Base-by-base conservation (phyloP, 768 basidiomycete genomes). In the Ephemerocybe angulata region DNA sequence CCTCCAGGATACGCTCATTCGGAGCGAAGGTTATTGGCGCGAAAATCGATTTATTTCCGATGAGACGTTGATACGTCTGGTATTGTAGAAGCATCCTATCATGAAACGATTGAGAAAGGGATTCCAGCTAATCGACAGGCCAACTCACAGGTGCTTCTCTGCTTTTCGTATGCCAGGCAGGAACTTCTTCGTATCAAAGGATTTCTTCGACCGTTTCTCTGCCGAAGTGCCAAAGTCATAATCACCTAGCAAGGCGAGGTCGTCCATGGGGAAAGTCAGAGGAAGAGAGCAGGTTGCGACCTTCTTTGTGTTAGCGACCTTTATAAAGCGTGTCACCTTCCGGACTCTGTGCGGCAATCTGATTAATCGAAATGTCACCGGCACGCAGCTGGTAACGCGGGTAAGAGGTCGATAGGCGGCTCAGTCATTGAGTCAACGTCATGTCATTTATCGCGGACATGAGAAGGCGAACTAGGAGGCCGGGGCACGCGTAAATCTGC, bases 1-100 rank as follows among this genome's bases (percentile, higher is more conserved):
- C 55, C 30, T 58, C 58, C n/a, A 58, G 42, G 17, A 58, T 51
- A 17, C 30, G 21, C 8, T 58, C 53, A 3, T 41, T 50, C 13
- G 25, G 30, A 24, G 38, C 55, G 29, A 58, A 53, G n/a, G 53
- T 28, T 6, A 58, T 24, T 3, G 58, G 58, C 3, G 58, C 58
- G 30, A 37, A 47, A 8, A 58, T 52, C 1, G 55, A 51, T 40
- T 48, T 58, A n/a, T 55, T 28, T 17, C 52, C 53, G 12, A 55
- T 31, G 1, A 50, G 48, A 11, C 48, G 29, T 35, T 50, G 48
- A 29, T 31, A 50, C n/a, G 48, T 50, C 15, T 50, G 48, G 29
- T 50, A 50, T 15, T 50, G 48, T 31, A 50, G 48, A 29, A 47
- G 28, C 46, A 47, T 47, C 46, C 46, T 47, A 29, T 28, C 21